Evolutionary conservation across 2,329 filamentous ascomycete genomes (phyloP), one percentile per base, ranked within the genome.

Genomic region (Microcera coccophila): DNA sequence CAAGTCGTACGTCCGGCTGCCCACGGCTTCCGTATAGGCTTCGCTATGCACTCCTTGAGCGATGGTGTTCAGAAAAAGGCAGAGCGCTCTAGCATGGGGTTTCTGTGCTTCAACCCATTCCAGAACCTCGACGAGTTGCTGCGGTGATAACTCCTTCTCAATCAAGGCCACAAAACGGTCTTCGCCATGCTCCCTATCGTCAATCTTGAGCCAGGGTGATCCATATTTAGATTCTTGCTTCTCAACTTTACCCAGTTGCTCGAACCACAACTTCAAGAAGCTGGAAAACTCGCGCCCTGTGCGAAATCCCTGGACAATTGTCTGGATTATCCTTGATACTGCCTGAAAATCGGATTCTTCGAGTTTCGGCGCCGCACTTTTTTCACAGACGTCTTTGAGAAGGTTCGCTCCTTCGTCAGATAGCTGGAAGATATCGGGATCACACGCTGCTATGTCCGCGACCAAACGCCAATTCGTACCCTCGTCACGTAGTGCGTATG

Each of bases 241-340:
- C 42, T 69, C 63, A 14, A 61, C 56, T 12, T 63, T 55, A 28
- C 60, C 63, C 2, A 75, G 61, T 42, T 72, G 66, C 32, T 62
- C 53, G 36, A 65, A 72, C 75, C 75, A 78, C 2, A 70, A 55
- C 36, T 65, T 66, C 45, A 77, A 45, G 42, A 77, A 78, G 4
- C 65, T 62, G 0, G 70, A 58, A 11, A 76, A 56, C 42, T 71
- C 68, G 39, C 72, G 69, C 10, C 63, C 66, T 4, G 62, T 68
- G 7, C 66, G 67, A 48, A 70, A 75, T 0, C 73, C 72, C 39
- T 67, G 59, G 2, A 69, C 66, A 16, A 77, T 64, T 1, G 68
- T 60, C 3, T 63, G 60, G 3, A 76, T 61, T 4, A 75, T 67
- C 10, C 64, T 55, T 4, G 57, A 54, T 21, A 63, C 59, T 9